phyloP scores from a whole-genome alignment of 768 basidiomycete species.

The Melanogaster broomeanus region DNA sequence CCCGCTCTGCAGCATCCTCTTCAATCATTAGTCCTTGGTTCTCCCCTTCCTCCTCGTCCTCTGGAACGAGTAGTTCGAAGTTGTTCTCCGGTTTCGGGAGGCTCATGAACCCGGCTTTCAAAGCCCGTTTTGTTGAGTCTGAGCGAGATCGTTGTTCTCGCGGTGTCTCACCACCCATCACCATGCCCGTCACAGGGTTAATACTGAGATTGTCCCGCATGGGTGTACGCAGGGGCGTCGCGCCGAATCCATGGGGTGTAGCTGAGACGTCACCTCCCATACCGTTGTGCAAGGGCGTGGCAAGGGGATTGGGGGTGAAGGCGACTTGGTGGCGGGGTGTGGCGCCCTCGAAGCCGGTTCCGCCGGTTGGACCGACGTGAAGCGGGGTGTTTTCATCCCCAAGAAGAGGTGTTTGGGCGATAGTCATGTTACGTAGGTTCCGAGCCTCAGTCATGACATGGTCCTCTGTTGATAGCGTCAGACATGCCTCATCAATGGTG shows the following conservation, averaged over 20 bases:
- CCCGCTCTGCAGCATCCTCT: constrained; percentile 93
- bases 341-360: constrained; percentile 93
- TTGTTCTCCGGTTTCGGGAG: constrained; percentile 96
- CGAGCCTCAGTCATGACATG: constrained; percentile 93
- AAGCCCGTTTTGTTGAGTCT: constrained; percentile 68
- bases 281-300: constrained; percentile 70
- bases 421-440: constrained; percentile 92
- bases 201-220: constrained; percentile 90
- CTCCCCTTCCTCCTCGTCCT: constrained; percentile 68
- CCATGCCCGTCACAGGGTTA: constrained; percentile 67
- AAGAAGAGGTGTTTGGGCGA: constrained; percentile 89
- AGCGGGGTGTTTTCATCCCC: constrained; percentile 98
- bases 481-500: constrained; percentile 1
- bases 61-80: constrained; percentile 91
- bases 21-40: constrained; percentile 35
- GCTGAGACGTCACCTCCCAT: constrained; percentile 45
- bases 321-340: constrained; percentile 90
- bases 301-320: constrained; percentile 95
- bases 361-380: constrained; percentile 68
- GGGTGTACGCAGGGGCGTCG: constrained; percentile 92
- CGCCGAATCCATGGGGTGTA: constrained; percentile 58
- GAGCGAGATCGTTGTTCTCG: constrained; percentile 67
- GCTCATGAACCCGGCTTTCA: constrained; percentile 78
- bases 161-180: constrained; percentile 67
- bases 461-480: constrained; percentile 64